These are phyloP conservation scores for Geotrichum klebahnii DNA, from an alignment of 1,139 yeast genomes.

Conservation along the genomic window DNA sequence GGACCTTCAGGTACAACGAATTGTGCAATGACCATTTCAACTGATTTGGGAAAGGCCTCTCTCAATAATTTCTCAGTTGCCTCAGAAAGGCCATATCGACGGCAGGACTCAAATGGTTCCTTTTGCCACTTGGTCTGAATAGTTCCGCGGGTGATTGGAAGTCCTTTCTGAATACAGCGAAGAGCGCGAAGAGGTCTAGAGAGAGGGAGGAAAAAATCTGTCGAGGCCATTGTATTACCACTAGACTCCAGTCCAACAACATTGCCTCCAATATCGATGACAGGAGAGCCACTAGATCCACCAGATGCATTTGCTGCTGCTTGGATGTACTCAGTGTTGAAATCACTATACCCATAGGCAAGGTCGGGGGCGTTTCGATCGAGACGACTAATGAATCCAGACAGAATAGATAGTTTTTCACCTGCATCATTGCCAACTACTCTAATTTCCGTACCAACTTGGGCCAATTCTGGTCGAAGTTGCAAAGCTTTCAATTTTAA, in stretches of 20 bases:
- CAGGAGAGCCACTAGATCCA: constrained; percentile 95
- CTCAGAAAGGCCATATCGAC: constrained; percentile 74
- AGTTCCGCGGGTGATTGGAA: constrained; percentile 72
- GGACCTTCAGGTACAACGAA: constrained; percentile 85
- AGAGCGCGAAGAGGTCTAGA: constrained; percentile 80
- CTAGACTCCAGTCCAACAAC: constrained; percentile 95
- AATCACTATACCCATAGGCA: constrained; percentile 87
- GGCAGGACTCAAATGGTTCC: constrained; percentile 86
- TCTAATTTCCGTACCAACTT: constrained; percentile 85
- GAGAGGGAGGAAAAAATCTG: constrained; percentile 86
- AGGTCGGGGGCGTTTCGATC: constrained; percentile 95
- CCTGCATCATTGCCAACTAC: constrained; percentile 97
- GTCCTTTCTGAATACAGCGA: constrained; percentile 56
- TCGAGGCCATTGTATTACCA: constrained; percentile 85
- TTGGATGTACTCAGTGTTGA: constrained; percentile 92
- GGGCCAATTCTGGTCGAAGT: constrained; percentile 75
- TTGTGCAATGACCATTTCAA: constrained; percentile 82
- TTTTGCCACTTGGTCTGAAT: constrained; percentile 88
- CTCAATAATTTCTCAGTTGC: constrained; percentile 73
- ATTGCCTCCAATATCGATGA: constrained; percentile 77
- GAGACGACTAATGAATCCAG: constrained; percentile 84
- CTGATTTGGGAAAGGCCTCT: constrained; percentile 62
- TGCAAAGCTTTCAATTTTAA: constrained; percentile 64
- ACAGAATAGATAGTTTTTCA: constrained; percentile 79
- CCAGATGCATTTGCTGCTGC: constrained; percentile 97